Conservation (phyloP, 2,329 filamentous ascomycete species). For the Aureobasidium sp. region DNA sequence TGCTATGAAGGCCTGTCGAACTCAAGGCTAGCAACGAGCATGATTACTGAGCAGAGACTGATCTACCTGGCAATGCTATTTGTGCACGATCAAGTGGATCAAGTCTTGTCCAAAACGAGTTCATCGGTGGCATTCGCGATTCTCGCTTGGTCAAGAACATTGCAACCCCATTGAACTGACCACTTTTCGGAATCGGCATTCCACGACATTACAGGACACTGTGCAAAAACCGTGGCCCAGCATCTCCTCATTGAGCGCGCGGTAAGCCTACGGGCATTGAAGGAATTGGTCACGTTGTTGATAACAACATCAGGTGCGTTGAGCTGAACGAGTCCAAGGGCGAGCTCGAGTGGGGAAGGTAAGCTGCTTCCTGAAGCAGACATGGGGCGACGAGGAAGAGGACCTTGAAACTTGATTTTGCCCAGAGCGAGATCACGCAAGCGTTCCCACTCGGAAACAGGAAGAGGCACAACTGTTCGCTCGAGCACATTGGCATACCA, state of each 20-base stretch:
- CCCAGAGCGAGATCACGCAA: slow-evolving; percentile 36
- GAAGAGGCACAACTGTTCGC: slow-evolving; percentile 39
- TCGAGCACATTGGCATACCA: slow-evolving; percentile 40
- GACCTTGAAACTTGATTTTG: slow-evolving; percentile 22
- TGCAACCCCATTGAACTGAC: slow-evolving; percentile 30
- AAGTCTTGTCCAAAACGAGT: neutral
- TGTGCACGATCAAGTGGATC: neutral
- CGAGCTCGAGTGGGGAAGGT: neutral
- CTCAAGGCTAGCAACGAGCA: slow-evolving; percentile 28
- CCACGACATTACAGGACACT: slow-evolving; percentile 38
- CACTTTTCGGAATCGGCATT: slow-evolving; percentile 27
- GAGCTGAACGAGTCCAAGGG: neutral
- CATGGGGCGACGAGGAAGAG: neutral
- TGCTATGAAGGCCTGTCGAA: neutral
- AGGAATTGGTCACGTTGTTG: slow-evolving; percentile 16
- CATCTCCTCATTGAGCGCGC: slow-evolving; percentile 40
- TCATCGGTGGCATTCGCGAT: neutral
- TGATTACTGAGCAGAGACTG: neutral
- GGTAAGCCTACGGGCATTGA: slow-evolving; percentile 32
- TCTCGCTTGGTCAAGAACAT: neutral
- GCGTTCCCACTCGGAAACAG: slow-evolving; percentile 37
- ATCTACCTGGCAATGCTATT: neutral
- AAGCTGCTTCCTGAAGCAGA: neutral
- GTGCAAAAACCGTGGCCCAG: slow-evolving; percentile 36
- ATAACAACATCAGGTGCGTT: neutral